phyloP scores from a whole-genome alignment of 768 basidiomycete genomes.

The Suillus subaureus region DNA sequence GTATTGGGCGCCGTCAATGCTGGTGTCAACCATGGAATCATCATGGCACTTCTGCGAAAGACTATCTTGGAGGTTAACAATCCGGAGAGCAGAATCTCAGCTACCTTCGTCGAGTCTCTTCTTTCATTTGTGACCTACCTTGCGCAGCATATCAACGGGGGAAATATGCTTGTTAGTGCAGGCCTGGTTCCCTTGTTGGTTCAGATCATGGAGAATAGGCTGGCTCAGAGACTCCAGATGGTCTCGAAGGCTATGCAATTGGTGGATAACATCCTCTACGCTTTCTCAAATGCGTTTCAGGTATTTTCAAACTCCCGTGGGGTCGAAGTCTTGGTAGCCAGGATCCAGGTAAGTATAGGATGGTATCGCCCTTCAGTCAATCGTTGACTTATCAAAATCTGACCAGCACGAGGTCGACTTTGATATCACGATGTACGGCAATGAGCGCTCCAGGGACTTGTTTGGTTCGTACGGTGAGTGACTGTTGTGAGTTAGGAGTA shows the following conservation, averaged over 20 bases:
- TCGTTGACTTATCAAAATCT: conserved; percentile 16
- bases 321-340: conserved; percentile 79
- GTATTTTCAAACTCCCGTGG: conserved; percentile 85
- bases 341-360: conserved; percentile 71
- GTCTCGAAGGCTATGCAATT: conserved; percentile 91
- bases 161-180: conserved; percentile 93
- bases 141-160: conserved; percentile 81
- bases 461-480: conserved; percentile 55
- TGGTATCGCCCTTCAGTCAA: not conserved
- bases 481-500: not conserved
- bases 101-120: conserved; percentile 81
- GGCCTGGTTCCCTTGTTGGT: conserved; percentile 89
- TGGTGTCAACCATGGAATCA: conserved; percentile 92
- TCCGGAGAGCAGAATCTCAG: conserved; percentile 65
- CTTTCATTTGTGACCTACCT: conserved; percentile 87
- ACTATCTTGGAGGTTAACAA: conserved; percentile 74
- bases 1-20: conserved; percentile 91
- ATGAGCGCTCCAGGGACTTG: conserved; percentile 46
- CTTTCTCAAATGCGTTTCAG: conserved; percentile 84
- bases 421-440: conserved; percentile 59
- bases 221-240: conserved; percentile 67
- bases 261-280: conserved; percentile 90
- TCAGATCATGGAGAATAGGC: conserved; percentile 82
- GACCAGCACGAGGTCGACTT: conserved; percentile 66
- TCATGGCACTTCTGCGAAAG: conserved; percentile 87